phyloP scores from a whole-genome alignment of 768 basidiomycete species.

The button mushroom (Agaricus bisporus) region DNA sequence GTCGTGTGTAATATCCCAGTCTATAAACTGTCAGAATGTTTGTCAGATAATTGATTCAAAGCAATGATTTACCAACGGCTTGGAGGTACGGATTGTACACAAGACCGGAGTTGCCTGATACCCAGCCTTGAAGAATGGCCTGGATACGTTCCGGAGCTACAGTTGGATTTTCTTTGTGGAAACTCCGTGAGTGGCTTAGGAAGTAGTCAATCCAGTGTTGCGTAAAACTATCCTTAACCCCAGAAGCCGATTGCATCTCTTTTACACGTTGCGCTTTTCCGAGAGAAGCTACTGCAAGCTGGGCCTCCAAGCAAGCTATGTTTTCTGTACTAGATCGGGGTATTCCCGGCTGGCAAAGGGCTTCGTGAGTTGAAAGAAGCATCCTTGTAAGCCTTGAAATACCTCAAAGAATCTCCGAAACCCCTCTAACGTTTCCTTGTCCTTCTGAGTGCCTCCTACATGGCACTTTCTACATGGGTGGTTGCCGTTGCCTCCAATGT shows the following conservation, averaged over 20 bases:
- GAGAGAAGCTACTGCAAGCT: constrained; percentile 24
- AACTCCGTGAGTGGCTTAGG: constrained; percentile 15
- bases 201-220: constrained; percentile 32
- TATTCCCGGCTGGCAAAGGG: constrained; percentile 8
- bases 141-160: constrained; percentile 15
- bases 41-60: too few species aligned
- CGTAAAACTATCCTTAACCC: constrained; percentile 33
- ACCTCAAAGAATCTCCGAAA: constrained; percentile 25
- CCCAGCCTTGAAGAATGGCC: constrained; percentile 21
- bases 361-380: too few species aligned
- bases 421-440: constrained; percentile 26
- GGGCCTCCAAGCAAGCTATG: constrained; percentile 19
- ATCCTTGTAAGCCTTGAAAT: too few species aligned
- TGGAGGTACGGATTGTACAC: constrained; percentile 27
- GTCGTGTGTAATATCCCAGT: constrained; percentile 24
- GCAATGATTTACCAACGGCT: constrained; percentile 21
- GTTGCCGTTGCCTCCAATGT: constrained; percentile 36
- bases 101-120: constrained; percentile 15
- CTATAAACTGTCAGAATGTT: too few species aligned
- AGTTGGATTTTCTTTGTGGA: constrained; percentile 17
- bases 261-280: constrained; percentile 24
- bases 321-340: constrained; percentile 16
- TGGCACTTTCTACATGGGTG: constrained; percentile 32
- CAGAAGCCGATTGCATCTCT: constrained; percentile 23
- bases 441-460: constrained; percentile 26